Conservation (phyloP, 192 early-diverging fungal genomes). For the Chytriomyces confervae region DNA sequence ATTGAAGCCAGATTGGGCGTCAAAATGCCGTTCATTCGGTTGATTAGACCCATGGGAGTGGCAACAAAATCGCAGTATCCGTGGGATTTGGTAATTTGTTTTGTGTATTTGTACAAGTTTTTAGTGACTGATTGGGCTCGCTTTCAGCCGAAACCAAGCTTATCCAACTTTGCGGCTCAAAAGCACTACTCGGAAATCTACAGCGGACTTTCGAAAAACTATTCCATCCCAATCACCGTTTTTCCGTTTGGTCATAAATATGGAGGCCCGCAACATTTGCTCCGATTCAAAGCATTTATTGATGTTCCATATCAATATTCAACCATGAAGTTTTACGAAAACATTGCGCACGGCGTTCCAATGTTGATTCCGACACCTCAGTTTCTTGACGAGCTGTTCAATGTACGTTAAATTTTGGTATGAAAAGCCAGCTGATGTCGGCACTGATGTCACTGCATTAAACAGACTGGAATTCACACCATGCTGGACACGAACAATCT, state of each 20-base stretch:
- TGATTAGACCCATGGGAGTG: too few relatives aligned
- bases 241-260: slow-evolving; percentile 15
- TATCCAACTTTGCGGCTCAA: background rate
- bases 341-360: slow-evolving; percentile 24
- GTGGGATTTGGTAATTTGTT: background rate
- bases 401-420: too few relatives aligned
- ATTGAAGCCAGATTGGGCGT: too few relatives aligned
- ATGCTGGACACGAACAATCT: too few relatives aligned
- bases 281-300: slow-evolving; percentile 23
- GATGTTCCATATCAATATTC: slow-evolving; percentile 29
- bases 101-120: too few relatives aligned
- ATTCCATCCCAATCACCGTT: background rate
- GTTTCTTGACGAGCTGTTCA: slow-evolving; percentile 8
- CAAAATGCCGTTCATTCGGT: too few relatives aligned
- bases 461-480: too few relatives aligned
- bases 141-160: slow-evolving; percentile 2
- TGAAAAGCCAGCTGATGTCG: too few relatives aligned
- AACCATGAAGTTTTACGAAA: slow-evolving; percentile 36
- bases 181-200: too few relatives aligned
- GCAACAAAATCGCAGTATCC: background rate
- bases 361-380: slow-evolving; percentile 8
- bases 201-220: too few relatives aligned
- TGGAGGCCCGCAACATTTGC: slow-evolving; percentile 15
- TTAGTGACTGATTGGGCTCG: too few relatives aligned
- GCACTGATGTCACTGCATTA: too few relatives aligned